Evolutionary conservation across 306 rosid genomes (phyloP).

Genomic region (Cucumis hystrix): DNA sequence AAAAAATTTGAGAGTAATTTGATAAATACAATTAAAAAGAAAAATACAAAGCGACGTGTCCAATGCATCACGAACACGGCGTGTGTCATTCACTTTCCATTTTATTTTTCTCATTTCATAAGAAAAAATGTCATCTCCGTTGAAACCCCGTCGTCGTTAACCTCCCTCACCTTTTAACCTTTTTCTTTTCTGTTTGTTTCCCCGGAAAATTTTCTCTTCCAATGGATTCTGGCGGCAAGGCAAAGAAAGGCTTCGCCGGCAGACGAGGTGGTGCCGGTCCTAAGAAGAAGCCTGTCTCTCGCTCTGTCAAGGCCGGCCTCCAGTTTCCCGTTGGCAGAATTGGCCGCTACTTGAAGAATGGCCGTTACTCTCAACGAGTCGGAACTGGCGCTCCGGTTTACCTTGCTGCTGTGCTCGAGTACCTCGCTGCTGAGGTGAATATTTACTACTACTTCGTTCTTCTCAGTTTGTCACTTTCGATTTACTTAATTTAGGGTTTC

Average conservation of each 20-base stretch:
- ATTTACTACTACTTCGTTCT: background rate
- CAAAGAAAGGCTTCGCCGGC: constrained; percentile 35
- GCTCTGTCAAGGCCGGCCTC: constrained; percentile 32
- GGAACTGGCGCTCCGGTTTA: constrained; percentile 43
- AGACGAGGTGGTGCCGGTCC: constrained; percentile 30
- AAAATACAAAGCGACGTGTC: background rate
- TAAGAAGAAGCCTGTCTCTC: constrained; percentile 31
- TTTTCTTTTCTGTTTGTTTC: constrained; percentile 14
- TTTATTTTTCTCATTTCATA: background rate
- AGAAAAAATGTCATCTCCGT: background rate
- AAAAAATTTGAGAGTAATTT: too few relatives aligned
- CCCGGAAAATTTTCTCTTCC: background rate
- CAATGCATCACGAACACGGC: background rate
- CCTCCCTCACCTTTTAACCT: background rate
- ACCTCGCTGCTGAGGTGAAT: constrained; percentile 33
- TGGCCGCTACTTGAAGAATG: constrained; percentile 34
- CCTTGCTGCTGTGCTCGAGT: constrained; percentile 37
- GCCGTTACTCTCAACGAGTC: constrained; percentile 30
- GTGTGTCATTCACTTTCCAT: background rate
- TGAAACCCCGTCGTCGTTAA: background rate
- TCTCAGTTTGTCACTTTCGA: background rate
- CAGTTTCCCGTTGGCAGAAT: constrained; percentile 40
- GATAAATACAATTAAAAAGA: background rate
- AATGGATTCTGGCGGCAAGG: constrained; percentile 23
- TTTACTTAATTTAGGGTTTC: background rate